Conservation (phyloP, 495 filamentous ascomycete species). For the Podospora didyma region DNA sequence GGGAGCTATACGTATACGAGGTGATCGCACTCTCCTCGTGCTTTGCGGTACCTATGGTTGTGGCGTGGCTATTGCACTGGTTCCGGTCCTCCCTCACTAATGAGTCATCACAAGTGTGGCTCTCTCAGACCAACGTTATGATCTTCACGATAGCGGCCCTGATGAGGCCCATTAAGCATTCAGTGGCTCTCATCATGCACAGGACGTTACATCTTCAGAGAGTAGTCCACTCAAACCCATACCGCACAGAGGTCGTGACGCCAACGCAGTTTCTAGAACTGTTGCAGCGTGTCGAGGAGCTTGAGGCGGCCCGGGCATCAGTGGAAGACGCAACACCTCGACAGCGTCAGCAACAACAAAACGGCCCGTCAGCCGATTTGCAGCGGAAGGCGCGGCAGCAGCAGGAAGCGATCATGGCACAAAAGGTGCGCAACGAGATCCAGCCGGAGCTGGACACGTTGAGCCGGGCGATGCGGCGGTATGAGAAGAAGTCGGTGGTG, state of each 20-base stretch:
- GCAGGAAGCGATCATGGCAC: slow-evolving; percentile 41
- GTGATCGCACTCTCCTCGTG: slow-evolving; percentile 68
- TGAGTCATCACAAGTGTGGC: slow-evolving; percentile 79
- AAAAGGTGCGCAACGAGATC: slow-evolving; percentile 59
- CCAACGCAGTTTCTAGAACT: slow-evolving; percentile 53
- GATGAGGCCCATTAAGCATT: slow-evolving; percentile 72
- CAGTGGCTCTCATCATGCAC: slow-evolving; percentile 72
- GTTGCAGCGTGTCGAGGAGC: slow-evolving; percentile 58
- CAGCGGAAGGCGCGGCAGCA: slow-evolving; percentile 9
- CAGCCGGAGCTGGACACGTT: slow-evolving; percentile 85
- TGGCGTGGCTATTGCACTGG: slow-evolving; percentile 73
- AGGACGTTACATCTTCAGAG: slow-evolving; percentile 82
- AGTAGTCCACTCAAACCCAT: slow-evolving; percentile 53
- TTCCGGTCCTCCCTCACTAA: slow-evolving; percentile 71
- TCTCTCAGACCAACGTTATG: slow-evolving; percentile 90
- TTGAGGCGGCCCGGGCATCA: slow-evolving; percentile 49
- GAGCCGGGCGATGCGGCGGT: slow-evolving; percentile 85
- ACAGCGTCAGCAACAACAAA: neutral
- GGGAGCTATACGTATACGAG: slow-evolving; percentile 72
- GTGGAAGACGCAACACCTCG: no score
- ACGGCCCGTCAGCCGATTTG: slow-evolving; percentile 27
- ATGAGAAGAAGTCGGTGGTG: slow-evolving; percentile 81
- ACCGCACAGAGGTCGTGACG: slow-evolving; percentile 38
- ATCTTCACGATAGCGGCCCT: slow-evolving; percentile 90
- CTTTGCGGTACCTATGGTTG: slow-evolving; percentile 73